Percentiles rank a stretch among this genome's conserved stretches.
phyloP scores from a whole-genome alignment of 441 rosid genomes.

The Gossypium gossypioides region DNA sequence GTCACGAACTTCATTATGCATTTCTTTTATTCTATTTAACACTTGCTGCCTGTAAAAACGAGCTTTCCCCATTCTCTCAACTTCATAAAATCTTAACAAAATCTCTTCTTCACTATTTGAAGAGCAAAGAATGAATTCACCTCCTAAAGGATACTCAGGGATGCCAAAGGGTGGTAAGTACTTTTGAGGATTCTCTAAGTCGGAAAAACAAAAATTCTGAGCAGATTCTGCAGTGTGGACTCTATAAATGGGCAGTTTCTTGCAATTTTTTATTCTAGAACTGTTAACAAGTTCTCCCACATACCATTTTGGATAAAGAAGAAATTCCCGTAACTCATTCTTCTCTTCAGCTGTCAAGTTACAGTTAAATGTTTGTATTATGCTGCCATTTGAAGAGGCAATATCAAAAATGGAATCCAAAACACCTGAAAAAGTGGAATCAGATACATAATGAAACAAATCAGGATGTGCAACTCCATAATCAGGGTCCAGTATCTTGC shows the following conservation, averaged over 20 bases:
- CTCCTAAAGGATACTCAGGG: slow-evolving; percentile 57
- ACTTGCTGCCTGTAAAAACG: slow-evolving; percentile 68
- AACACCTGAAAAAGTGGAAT: slow-evolving; percentile 61
- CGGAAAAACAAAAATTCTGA: slow-evolving; percentile 52
- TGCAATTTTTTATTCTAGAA: slow-evolving; percentile 52
- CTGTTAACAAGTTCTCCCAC: slow-evolving; percentile 43
- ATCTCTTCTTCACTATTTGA: slow-evolving; percentile 61
- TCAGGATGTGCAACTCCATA: slow-evolving; percentile 66
- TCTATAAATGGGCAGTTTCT: slow-evolving; percentile 65
- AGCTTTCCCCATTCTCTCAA: slow-evolving; percentile 79
- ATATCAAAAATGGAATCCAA: slow-evolving; percentile 66
- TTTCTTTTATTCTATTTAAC: slow-evolving; percentile 44
- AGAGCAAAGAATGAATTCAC: slow-evolving; percentile 53
- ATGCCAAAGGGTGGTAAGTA: slow-evolving; percentile 71
- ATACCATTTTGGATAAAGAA: slow-evolving; percentile 87
- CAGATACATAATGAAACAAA: slow-evolving; percentile 61
- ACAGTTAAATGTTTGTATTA: slow-evolving; percentile 27
- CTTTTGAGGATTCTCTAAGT: slow-evolving; percentile 68
- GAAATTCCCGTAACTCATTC: slow-evolving; percentile 69
- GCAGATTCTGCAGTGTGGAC: slow-evolving; percentile 45
- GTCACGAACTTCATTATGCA: slow-evolving; percentile 75
- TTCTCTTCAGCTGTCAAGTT: slow-evolving; percentile 55
- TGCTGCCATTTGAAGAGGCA: slow-evolving; percentile 38
- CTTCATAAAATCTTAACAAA: slow-evolving; percentile 57
- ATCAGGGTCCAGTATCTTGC: slow-evolving; percentile 62